These are phyloP conservation scores for Pythium periplocum DNA, from an alignment of 352 stramenopile species.

Conservation along the genomic window DNA sequence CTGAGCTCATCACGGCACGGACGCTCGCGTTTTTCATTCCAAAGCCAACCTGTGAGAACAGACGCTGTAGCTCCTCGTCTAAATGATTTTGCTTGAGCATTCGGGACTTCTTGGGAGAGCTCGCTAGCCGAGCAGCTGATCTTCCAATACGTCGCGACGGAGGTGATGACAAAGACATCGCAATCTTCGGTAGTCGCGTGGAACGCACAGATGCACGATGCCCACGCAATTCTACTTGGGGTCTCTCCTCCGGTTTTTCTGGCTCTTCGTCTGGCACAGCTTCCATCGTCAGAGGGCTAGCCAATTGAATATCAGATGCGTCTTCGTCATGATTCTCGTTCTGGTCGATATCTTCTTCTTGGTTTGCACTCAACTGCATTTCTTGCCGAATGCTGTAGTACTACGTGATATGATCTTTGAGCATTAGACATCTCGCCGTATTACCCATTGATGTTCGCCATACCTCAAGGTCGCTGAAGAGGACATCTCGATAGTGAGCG, in stretches of 20 bases:
- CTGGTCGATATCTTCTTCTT: not conserved
- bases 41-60: not conserved
- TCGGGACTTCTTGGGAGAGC: not conserved
- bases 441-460: not conserved
- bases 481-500: conserved; percentile 55
- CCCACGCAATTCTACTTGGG: not conserved
- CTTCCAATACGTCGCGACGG: too few relatives aligned
- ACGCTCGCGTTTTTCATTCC: not conserved
- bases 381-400: conserved; percentile 13
- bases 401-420: not conserved
- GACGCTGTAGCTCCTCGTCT: not conserved
- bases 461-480: conserved; percentile 72
- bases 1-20: too few relatives aligned
- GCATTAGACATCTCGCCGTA: not conserved
- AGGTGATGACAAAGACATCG: not conserved
- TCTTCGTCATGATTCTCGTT: not conserved
- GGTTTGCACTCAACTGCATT: conserved; percentile 3
- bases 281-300: too few relatives aligned
- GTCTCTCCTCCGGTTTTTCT: not conserved
- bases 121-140: too few relatives aligned
- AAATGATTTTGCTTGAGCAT: not conserved
- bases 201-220: not conserved
- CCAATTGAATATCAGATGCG: not conserved
- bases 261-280: not conserved
- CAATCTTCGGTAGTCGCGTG: not conserved